Base-by-base conservation (phyloP, 192 early-diverging fungal species). In the Phycomyces nitens region DNA sequence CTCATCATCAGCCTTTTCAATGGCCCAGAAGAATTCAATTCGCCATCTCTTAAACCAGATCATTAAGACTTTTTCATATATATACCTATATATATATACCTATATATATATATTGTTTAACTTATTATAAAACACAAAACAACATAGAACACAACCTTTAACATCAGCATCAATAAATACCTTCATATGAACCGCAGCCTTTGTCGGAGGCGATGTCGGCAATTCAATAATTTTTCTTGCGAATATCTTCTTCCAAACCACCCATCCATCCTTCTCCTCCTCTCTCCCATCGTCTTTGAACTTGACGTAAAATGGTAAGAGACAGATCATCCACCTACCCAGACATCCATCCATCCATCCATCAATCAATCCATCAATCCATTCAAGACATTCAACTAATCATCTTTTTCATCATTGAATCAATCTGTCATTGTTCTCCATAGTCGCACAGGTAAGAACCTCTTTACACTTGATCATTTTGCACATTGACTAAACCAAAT, bases 371-470 rank as follows among this genome's bases (percentile, higher is more conserved):
- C 16, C 53, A 54, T 54, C 53, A 29, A 26, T 54, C 5, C 53
- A 54, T 24, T 21, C 29, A 34, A 5, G 29, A 5, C 29, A 34
- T 34, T 34, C 2, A 34, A 34, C 29, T 34, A 50, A 51, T 34
- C 60, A 52, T 52, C 29, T n/a, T 15, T 9, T 40, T 27, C 29
- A 23, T 49, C 42, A 53, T 52, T 24, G 50, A 29, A 20, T 34
- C 39, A 39, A 50, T 49, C n/a, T n/a, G n/a, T 22, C 47, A 3
- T 20, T 43, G 42, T 62, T 51, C 43, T 62, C 27, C 51, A 43
- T 62, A 62, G 60, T 62, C 60, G 42, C 60, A 62, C 60, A 62
- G 60, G 60, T 62, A 47, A 62, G 47, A 44, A 49, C n/a, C n/a
- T n/a, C n/a, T n/a, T n/a, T n/a, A n/a, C n/a, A n/a, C n/a, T n/a